phyloP scores from a whole-genome alignment of 139 green algal species.

The Tetraselmis chui region DNA sequence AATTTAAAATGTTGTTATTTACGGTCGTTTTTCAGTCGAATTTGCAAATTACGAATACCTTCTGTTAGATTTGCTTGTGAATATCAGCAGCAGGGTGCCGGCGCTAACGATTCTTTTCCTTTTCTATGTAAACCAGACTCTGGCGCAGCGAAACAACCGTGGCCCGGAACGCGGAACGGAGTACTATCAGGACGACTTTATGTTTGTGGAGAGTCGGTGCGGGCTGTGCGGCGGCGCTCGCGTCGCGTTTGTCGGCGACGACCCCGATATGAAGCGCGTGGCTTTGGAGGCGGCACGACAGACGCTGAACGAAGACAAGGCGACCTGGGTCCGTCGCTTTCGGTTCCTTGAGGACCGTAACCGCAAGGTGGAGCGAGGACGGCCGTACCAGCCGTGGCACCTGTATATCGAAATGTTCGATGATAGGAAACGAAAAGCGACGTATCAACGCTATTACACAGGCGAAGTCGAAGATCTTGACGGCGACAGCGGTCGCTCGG shows the following conservation, averaged over 20 bases:
- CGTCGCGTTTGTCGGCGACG: not conserved
- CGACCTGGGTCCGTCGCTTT: not conserved
- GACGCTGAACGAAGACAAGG: not conserved
- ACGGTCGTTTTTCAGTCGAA: no score
- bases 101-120: no score
- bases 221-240: not conserved
- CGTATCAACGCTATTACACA: not conserved
- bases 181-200: not conserved
- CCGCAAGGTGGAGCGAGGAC: not conserved
- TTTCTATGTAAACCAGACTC: not conserved
- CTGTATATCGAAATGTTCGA: not conserved
- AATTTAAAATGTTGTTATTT: no score
- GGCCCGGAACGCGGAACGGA: not conserved
- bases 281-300: not conserved
- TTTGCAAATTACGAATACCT: not conserved
- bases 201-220: not conserved
- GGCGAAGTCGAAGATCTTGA: not conserved
- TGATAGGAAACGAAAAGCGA: not conserved
- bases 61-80: not conserved
- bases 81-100: no score
- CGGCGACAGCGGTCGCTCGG: no score
- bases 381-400: not conserved
- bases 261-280: not conserved
- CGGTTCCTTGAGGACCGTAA: not conserved
- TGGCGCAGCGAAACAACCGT: not conserved